Conservation (phyloP, 2,329 filamentous ascomycete genomes). For the Fusarium nanum region DNA sequence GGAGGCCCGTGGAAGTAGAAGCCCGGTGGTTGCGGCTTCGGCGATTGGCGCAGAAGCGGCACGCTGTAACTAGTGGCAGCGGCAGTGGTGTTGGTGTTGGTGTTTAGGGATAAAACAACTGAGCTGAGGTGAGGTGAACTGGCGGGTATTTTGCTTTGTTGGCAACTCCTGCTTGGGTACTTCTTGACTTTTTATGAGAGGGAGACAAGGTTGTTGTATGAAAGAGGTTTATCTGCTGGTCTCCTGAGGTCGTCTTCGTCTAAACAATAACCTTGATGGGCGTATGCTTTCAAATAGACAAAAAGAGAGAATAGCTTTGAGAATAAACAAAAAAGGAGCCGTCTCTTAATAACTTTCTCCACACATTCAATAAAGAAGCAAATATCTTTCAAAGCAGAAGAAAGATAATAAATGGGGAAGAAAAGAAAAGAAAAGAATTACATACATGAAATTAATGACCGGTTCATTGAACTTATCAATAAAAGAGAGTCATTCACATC, state of each 20-base stretch:
- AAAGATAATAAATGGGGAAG: neutral
- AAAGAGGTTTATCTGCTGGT: neutral
- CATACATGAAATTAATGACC: neutral
- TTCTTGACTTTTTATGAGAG: neutral
- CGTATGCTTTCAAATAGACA: neutral
- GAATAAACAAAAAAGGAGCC: neutral
- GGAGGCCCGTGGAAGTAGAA: neutral
- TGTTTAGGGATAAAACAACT: constrained; percentile 10
- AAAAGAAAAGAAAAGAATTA: neutral
- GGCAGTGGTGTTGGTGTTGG: constrained; percentile 1
- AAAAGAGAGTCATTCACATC: constrained; percentile 24
- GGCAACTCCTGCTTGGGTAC: constrained; percentile 21
- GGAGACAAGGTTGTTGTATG: neutral
- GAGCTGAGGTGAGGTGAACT: constrained; percentile 6
- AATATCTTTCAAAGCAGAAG: neutral
- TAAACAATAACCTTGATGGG: neutral
- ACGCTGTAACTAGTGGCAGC: constrained; percentile 3
- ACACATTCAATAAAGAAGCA: neutral
- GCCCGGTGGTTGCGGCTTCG: constrained; percentile 35
- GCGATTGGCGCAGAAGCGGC: constrained; percentile 27
- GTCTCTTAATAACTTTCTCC: neutral
- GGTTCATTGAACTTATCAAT: neutral
- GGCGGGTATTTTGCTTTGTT: constrained; percentile 20
- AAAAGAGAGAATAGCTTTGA: neutral
- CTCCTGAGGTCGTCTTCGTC: constrained; percentile 1